Evolutionary conservation across 768 basidiomycete species (phyloP).

Genomic region (Agaricus blazei): DNA sequence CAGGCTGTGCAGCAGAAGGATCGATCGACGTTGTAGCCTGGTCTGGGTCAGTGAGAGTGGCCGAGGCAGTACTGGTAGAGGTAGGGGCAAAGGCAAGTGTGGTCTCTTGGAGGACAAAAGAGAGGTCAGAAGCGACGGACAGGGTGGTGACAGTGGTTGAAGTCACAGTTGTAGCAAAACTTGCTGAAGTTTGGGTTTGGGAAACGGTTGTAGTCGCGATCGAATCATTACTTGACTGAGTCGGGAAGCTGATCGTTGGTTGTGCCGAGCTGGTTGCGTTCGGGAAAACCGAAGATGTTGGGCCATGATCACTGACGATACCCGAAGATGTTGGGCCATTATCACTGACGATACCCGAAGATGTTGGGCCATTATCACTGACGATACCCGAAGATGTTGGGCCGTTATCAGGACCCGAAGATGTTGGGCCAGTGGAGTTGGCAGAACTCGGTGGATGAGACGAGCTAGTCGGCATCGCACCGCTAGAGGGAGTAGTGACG

Average conservation of each 20-base stretch:
- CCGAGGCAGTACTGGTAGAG: slow-evolving; percentile 21
- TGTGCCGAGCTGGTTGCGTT: background rate
- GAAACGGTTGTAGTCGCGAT: background rate
- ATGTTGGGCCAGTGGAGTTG: background rate
- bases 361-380: background rate
- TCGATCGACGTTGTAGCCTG: slow-evolving; percentile 30
- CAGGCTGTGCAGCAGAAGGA: slow-evolving; percentile 11
- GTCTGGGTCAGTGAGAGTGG: slow-evolving; percentile 37
- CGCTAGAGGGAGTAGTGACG: background rate
- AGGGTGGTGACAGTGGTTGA: slow-evolving; percentile 18
- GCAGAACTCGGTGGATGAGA: background rate
- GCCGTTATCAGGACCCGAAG: background rate
- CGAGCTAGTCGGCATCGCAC: background rate
- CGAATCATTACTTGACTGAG: slow-evolving; percentile 3
- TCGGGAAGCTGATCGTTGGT: slow-evolving; percentile 17
- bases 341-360: background rate
- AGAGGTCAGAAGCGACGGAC: slow-evolving; percentile 34
- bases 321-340: too few relatives aligned
- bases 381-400: too few relatives aligned
- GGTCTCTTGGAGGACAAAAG: slow-evolving; percentile 39
- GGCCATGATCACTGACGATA: too few relatives aligned
- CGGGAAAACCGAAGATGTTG: too few relatives aligned
- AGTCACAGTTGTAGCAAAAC: slow-evolving; percentile 6
- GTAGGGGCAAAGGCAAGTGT: slow-evolving; percentile 34
- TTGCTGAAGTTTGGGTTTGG: background rate